phyloP scores from a whole-genome alignment of 169 alveolate genomes.

The Plasmodium gonderi region DNA sequence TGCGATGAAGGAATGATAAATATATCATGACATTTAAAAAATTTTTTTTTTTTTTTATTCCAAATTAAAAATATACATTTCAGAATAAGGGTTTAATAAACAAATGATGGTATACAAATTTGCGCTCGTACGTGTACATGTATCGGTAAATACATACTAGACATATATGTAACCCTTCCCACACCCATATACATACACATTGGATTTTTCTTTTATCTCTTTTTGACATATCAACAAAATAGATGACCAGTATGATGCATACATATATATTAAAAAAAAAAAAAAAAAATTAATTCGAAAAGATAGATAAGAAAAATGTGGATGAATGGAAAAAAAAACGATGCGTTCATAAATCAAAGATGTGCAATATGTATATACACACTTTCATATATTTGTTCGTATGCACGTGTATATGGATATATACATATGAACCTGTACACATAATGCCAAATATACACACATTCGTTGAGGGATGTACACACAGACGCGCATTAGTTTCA shows the following conservation, averaged over 20 bases:
- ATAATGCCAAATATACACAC: background rate
- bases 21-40: background rate
- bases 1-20: background rate
- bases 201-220: background rate
- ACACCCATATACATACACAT: no score
- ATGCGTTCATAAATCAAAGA: background rate
- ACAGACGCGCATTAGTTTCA: no score
- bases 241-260: background rate
- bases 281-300: background rate
- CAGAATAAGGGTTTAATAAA: background rate
- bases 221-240: background rate
- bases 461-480: background rate
- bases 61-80: background rate
- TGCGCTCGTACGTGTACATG: background rate
- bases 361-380: no score
- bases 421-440: background rate
- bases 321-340: background rate
- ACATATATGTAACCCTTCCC: background rate
- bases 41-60: background rate
- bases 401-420: background rate
- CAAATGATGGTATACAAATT: no score
- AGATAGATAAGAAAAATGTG: background rate
- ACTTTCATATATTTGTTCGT: no score
- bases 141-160: background rate
- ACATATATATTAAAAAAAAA: background rate